A percentile compares a stretch with the other conserved stretches of the same genome.
Conservation (phyloP, 805 yeast species). For the Saturnispora saitoi region DNA sequence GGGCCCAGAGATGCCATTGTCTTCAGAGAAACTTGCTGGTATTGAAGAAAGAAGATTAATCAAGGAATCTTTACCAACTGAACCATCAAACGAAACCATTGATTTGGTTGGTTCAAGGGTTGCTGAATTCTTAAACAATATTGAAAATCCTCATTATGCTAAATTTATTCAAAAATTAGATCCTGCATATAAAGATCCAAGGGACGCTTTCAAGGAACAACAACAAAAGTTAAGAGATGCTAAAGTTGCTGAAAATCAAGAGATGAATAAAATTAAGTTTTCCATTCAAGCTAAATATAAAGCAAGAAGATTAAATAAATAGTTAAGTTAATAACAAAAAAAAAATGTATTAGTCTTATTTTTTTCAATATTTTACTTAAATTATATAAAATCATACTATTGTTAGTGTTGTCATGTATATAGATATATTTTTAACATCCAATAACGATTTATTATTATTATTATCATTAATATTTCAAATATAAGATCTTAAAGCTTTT, state of each 20-base stretch:
- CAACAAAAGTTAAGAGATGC: constrained; percentile 16
- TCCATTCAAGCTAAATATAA: constrained; percentile 18
- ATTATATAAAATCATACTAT: neutral
- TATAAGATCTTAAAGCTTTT: constrained; percentile 54
- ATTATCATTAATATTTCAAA: neutral
- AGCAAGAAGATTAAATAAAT: constrained; percentile 13
- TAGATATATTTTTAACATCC: neutral
- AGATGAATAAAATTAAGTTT: constrained; percentile 16
- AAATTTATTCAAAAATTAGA: constrained; percentile 22
- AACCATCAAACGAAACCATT: constrained; percentile 35
- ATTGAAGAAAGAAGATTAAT: constrained; percentile 43
- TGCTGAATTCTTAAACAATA: constrained; percentile 28
- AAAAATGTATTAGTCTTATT: neutral
- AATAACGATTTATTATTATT: neutral
- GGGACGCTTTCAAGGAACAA: constrained; percentile 14
- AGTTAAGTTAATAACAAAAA: neutral
- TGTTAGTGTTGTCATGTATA: neutral
- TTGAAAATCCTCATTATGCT: constrained; percentile 27
- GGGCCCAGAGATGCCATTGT: constrained; percentile 72
- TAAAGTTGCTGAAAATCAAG: constrained; percentile 18
- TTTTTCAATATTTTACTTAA: neutral
- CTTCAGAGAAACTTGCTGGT: constrained; percentile 53
- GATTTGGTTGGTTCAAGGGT: constrained; percentile 37
- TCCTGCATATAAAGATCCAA: constrained; percentile 19
- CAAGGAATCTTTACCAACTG: constrained; percentile 35